phyloP scores from a whole-genome alignment of 352 stramenopile species.

The Pythium dissimile region DNA sequence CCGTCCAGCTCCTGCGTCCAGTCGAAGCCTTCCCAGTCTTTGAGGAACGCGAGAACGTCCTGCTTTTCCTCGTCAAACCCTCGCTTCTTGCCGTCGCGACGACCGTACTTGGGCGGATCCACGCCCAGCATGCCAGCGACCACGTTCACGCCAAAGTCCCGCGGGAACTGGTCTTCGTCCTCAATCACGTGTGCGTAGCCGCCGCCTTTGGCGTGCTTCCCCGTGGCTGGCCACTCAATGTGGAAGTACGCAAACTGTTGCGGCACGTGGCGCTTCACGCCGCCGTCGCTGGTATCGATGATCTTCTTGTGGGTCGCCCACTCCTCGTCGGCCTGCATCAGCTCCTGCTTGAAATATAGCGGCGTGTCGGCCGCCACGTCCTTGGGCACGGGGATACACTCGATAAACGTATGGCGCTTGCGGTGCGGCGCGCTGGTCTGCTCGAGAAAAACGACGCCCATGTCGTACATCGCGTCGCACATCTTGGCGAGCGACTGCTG shows the following conservation, averaged over 20 bases:
- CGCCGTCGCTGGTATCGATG: conserved; percentile 63
- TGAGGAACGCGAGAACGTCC: conserved; percentile 57
- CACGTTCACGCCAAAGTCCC: conserved; percentile 75
- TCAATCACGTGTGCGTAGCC: conserved; percentile 83
- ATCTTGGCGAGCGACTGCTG: conserved; percentile 53
- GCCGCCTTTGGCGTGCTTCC: conserved; percentile 25
- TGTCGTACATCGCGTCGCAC: conserved; percentile 49
- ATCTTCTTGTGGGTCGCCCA: conserved; percentile 84
- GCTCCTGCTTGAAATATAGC: conserved; percentile 83
- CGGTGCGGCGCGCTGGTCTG: conserved; percentile 60
- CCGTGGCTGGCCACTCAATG: conserved; percentile 53
- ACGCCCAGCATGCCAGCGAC: conserved; percentile 75
- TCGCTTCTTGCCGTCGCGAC: conserved; percentile 33
- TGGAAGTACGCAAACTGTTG: conserved; percentile 84
- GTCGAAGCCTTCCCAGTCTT: conserved; percentile 66
- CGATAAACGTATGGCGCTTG: conserved; percentile 68
- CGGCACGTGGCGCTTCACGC: conserved; percentile 59
- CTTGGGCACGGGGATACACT: conserved; percentile 74
- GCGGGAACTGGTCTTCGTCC: conserved; percentile 68
- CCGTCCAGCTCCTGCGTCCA: conserved; percentile 73
- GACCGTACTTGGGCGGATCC: conserved; percentile 61
- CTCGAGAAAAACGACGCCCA: conserved; percentile 76
- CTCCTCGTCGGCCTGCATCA: conserved; percentile 70
- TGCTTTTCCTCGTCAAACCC: conserved; percentile 58
- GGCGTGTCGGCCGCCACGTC: conserved; percentile 60